A percentile compares a stretch with the other conserved stretches of the same genome.
These are phyloP conservation scores for thale cress (Arabidopsis thaliana) DNA, from an alignment of 345 rosid genomes.

Conservation along the genomic window TAIR10.1 NC_003074.8:5470501-5471000, in stretches of 20 bases:
- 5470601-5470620: constrained; percentile 15
- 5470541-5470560: constrained; percentile 34
- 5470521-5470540: constrained; percentile 38
- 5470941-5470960: constrained; percentile 39
- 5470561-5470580: constrained; percentile 40
- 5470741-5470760: neutral
- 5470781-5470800: neutral
- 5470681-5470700: constrained; percentile 18
- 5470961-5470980: constrained; percentile 45
- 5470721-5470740: neutral
- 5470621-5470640: constrained; percentile 18
- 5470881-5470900: neutral
- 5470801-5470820: neutral
- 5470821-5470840: constrained; percentile 1
- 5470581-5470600: constrained; percentile 33
- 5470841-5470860: neutral
- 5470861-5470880: neutral
- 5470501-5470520: constrained; percentile 44
- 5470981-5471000: constrained; percentile 44
- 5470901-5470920: neutral
- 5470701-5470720: constrained; percentile 13
- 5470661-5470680: constrained; percentile 33
- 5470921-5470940: neutral
- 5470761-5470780: neutral
- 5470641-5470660: constrained; percentile 7